These are phyloP conservation scores for Candida sakaeoensis DNA, from an alignment of 805 yeast genomes.

Conservation along the genomic window DNA sequence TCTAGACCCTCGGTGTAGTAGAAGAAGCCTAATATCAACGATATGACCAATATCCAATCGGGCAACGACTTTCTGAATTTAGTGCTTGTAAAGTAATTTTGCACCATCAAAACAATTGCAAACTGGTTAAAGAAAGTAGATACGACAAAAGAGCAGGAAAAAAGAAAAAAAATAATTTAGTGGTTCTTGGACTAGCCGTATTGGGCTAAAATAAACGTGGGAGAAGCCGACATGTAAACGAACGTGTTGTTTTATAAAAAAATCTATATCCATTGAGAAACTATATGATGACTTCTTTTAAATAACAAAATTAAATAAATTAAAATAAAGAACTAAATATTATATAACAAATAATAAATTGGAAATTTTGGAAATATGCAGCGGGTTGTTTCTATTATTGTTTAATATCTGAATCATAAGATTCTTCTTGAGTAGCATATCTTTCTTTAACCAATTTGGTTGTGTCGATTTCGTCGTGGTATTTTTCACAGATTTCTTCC, in stretches of 20 bases:
- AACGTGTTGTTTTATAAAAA: not conserved
- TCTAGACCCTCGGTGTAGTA: conserved; percentile 19
- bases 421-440: conserved; percentile 31
- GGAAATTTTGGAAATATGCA: too few relatives aligned
- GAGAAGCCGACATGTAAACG: not conserved
- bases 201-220: not conserved
- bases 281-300: too few relatives aligned
- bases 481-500: conserved; percentile 76
- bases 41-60: conserved; percentile 23
- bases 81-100: conserved; percentile 9
- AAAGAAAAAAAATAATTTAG: not conserved
- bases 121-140: not conserved
- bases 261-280: conserved; percentile 1
- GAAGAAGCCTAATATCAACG: conserved; percentile 17
- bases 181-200: not conserved
- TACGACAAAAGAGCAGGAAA: not conserved
- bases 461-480: conserved; percentile 71
- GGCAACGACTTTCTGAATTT: conserved; percentile 15
- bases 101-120: conserved; percentile 9
- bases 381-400: too few relatives aligned
- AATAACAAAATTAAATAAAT: too few relatives aligned
- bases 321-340: conserved; percentile 5
- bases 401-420: conserved; percentile 30
- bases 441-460: conserved; percentile 40
- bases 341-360: not conserved